Evolutionary conservation across 495 filamentous ascomycete species (phyloP).

Genomic region (Aspergillus baeticus): DNA sequence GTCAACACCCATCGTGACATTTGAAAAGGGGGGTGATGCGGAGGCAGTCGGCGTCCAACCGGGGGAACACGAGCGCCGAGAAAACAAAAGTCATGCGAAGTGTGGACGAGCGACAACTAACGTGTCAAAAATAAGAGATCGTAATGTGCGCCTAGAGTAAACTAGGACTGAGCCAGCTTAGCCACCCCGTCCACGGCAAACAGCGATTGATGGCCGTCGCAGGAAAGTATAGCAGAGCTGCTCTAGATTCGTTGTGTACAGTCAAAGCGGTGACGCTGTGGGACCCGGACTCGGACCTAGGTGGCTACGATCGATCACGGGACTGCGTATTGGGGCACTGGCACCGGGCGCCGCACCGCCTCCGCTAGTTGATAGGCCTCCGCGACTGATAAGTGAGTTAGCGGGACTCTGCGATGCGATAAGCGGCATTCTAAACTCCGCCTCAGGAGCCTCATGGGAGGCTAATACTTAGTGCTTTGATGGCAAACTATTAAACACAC

Average conservation of each 20-base stretch:
- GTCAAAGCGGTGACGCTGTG: not conserved
- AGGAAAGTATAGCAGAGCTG: not conserved
- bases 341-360: no score
- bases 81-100: slow-evolving; percentile 29
- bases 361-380: no score
- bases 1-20: slow-evolving; percentile 76
- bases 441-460: no score
- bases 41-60: slow-evolving; percentile 28
- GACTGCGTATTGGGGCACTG: no score
- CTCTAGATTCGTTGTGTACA: not conserved
- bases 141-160: not conserved
- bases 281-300: no score
- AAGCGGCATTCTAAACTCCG: no score
- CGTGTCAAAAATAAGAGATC: not conserved
- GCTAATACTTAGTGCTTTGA: no score
- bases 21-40: slow-evolving; percentile 31
- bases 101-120: not conserved
- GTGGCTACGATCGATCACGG: no score
- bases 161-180: slow-evolving; percentile 6
- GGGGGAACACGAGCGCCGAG: slow-evolving; percentile 18
- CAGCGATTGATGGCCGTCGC: not conserved
- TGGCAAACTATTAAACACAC: no score
- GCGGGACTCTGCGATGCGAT: no score
- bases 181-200: not conserved
- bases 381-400: not conserved